A percentile compares a stretch with the other conserved stretches of the same genome.
phyloP scores from a whole-genome alignment of 2,329 filamentous ascomycete species.

The Fusarium sarcochroum region DNA sequence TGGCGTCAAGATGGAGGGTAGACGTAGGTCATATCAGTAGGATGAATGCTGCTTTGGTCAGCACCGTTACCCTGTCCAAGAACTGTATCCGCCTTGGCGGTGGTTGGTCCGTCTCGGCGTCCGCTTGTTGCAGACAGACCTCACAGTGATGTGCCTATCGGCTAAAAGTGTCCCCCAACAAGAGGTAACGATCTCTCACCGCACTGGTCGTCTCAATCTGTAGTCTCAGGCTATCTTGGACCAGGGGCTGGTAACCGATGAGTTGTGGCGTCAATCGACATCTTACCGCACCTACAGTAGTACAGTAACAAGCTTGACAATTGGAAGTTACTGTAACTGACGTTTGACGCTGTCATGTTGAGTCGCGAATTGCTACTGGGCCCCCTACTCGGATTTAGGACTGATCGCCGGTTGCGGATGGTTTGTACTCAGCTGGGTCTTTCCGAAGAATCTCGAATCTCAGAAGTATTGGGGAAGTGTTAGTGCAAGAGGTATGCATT shows the following conservation, averaged over 20 bases:
- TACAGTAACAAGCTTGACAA: constrained; percentile 3
- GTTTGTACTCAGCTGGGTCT: constrained; percentile 1
- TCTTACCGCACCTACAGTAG: constrained; percentile 12
- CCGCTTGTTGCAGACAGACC: constrained; percentile 8
- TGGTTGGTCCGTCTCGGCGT: constrained; percentile 29
- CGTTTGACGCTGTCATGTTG: constrained; percentile 16
- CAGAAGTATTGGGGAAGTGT: constrained; percentile 20
- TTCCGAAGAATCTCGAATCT: constrained; percentile 19
- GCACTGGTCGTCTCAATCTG: constrained; percentile 15
- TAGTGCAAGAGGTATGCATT: constrained; percentile 6
- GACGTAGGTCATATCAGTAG: not conserved
- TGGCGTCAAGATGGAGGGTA: constrained; percentile 6
- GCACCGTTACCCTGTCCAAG: constrained; percentile 7
- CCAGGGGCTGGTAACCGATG: constrained; percentile 26
- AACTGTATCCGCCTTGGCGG: constrained; percentile 29
- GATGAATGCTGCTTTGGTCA: constrained; percentile 21
- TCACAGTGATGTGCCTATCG: constrained; percentile 4
- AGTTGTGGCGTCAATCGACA: constrained; percentile 39
- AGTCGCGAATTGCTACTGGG: constrained; percentile 10
- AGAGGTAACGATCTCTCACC: constrained; percentile 11
- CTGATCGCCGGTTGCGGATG: constrained; percentile 14
- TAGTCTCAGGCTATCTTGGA: constrained; percentile 1
- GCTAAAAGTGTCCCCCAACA: constrained; percentile 32
- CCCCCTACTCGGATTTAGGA: constrained; percentile 13
- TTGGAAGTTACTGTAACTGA: not conserved